Conservation (phyloP, 768 basidiomycete genomes). For the Suillus subaureus region DNA sequence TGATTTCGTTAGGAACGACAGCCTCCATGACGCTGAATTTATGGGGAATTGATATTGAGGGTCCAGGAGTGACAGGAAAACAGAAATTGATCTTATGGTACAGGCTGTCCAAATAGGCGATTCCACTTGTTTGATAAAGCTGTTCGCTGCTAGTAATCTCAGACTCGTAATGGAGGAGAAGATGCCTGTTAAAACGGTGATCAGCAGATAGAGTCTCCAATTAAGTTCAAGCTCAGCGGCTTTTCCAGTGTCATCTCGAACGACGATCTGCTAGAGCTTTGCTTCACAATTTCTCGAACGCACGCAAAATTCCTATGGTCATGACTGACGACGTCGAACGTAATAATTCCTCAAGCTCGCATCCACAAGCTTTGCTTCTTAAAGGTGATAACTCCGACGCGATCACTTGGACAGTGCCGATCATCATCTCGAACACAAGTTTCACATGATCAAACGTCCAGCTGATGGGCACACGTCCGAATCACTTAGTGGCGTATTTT, state of each 20-base stretch:
- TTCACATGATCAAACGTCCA: not conserved
- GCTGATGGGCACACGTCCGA: not conserved
- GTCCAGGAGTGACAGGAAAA: not conserved
- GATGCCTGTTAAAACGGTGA: not conserved
- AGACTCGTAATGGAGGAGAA: not conserved
- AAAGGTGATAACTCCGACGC: not conserved
- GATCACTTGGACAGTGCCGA: not conserved
- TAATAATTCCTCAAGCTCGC: not conserved
- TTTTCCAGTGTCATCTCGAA: not conserved
- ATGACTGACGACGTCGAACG: not conserved
- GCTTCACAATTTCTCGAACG: not conserved
- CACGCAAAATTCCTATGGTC: not conserved
- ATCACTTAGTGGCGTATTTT: not conserved
- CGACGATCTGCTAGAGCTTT: not conserved
- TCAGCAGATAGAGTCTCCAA: constrained; percentile 4
- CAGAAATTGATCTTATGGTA: not conserved
- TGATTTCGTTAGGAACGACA: constrained; percentile 61
- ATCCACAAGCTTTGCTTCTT: not conserved
- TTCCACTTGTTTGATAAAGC: not conserved
- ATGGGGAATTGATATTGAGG: not conserved
- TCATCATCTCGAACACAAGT: not conserved
- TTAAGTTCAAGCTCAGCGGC: constrained; percentile 7
- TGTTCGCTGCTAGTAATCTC: constrained; percentile 1
- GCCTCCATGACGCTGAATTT: constrained; percentile 26
- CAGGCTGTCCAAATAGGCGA: not conserved